Evolutionary conservation across 73 alveolate species (phyloP), one percentile per base, ranked within the genome.

Genomic region (Symbiodinium natans): DNA sequence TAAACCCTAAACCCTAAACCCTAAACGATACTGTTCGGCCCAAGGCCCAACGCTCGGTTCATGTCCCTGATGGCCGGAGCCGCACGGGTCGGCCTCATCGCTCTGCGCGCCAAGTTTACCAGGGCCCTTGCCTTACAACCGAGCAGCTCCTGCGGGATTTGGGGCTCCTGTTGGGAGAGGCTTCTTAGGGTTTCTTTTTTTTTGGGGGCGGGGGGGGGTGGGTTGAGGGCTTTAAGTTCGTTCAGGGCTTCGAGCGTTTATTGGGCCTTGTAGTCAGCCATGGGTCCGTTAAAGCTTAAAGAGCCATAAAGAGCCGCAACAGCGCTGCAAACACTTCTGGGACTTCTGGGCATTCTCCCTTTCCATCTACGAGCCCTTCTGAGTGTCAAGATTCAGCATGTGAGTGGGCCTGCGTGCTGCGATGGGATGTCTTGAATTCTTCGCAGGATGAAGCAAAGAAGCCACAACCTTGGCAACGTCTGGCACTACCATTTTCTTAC

Each of bases 11-110:
- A 68, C 36, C 19, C 19, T 68, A 10, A 36, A 36, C 31, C 9
- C 9, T 36, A 68, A 68, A 6, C 39, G 33, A 10, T 21, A 6
- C 31, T 68, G 36, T 10, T 25, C 29, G 5, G 36, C 29, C 19
- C 19, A 17, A 29, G 36, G 39, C 74, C 21, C 74, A 19, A 21
- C 29, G 31, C 38, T 43, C 82, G 93, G 13, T 56, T 88, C 86
- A 13, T 88, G 86, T 59, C 95, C 43, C 73, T 88, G 13, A 88
- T 88, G 95, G 95, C 95, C 25, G 95, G 95, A 25, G 95, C 95
- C 5, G 29, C 41, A 0, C 86, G 95, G 25, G 95, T 88, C 74
- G 95, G 86, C 21, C 86, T 88, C 48, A 88, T 88, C 38, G 86
- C 95, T 86, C 34, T 88, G 73, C 85, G 95, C 33, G 95, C 95